Evolutionary conservation across 768 basidiomycete species (phyloP).

Genomic region (Mycena latifolia): DNA sequence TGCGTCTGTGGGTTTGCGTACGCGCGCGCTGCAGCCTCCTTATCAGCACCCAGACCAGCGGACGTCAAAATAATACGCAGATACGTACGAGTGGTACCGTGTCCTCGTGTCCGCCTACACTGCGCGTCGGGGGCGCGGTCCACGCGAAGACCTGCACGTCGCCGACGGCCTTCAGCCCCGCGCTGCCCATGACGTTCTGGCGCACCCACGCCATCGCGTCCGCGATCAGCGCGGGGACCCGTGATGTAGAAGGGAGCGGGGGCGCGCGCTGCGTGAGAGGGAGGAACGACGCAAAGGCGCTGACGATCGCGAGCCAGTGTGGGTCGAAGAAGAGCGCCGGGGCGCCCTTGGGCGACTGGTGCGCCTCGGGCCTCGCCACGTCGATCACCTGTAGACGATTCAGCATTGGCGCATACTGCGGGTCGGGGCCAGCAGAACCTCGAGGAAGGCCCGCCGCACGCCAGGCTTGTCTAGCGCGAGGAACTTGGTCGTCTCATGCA

Average conservation of each 20-base stretch:
- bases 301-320: conserved; percentile 94
- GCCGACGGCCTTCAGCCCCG: conserved; percentile 55
- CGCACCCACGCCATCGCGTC: conserved; percentile 79
- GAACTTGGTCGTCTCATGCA: conserved; percentile 73
- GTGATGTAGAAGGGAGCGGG: conserved; percentile 54
- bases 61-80: too few species aligned
- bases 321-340: conserved; percentile 79
- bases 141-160: conserved; percentile 72
- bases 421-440: conserved; percentile 64
- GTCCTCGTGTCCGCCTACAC: conserved; percentile 53
- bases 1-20: conserved; percentile 93
- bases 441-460: conserved; percentile 79
- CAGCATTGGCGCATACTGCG: too few species aligned
- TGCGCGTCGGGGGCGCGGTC: conserved; percentile 69
- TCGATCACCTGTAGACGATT: conserved; percentile 80
- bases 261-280: conserved; percentile 67
- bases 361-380: conserved; percentile 48
- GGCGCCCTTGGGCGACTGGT: conserved; percentile 30
- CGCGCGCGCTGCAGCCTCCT: conserved; percentile 75
- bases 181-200: conserved; percentile 69
- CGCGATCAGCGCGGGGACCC: conserved; percentile 59
- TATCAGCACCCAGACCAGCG: too few species aligned
- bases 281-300: conserved; percentile 85
- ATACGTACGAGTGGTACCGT: conserved; percentile 47
- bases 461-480: conserved; percentile 94